Evolutionary conservation across 768 basidiomycete genomes (phyloP).

Genomic region (Pleurotus ostreatus): DNA sequence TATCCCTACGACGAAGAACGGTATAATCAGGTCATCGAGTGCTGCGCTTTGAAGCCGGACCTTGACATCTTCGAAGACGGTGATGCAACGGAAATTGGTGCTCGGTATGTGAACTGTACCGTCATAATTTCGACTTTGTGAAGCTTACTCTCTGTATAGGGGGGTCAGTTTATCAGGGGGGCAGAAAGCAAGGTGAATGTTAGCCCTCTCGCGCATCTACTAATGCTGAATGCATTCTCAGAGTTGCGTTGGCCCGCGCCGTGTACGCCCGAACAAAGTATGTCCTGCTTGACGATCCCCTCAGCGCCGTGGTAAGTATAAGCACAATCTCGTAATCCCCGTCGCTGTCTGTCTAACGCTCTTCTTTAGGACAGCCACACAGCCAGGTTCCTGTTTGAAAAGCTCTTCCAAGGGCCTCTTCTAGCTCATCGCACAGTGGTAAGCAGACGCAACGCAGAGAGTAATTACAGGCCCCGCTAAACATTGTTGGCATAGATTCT

Average conservation of each 20-base stretch:
- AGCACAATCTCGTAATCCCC: background rate
- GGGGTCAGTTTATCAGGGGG: slow-evolving; percentile 79
- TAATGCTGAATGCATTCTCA: slow-evolving; percentile 17
- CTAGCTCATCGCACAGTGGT: slow-evolving; percentile 65
- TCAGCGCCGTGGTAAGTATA: slow-evolving; percentile 71
- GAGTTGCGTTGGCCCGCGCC: slow-evolving; percentile 80
- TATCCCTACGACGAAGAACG: slow-evolving; percentile 67
- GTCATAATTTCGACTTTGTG: slow-evolving; percentile 1
- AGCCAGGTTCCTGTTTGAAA: slow-evolving; percentile 57
- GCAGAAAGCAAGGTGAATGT: slow-evolving; percentile 65
- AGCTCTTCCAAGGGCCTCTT: slow-evolving; percentile 63
- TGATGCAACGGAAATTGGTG: slow-evolving; percentile 81
- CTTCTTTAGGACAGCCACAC: slow-evolving; percentile 60
- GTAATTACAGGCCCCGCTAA: background rate
- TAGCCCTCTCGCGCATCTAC: background rate
- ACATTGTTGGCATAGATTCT: slow-evolving; percentile 38
- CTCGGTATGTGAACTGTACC: slow-evolving; percentile 33
- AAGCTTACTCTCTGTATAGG: slow-evolving; percentile 22
- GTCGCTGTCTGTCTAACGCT: background rate
- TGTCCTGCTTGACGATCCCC: slow-evolving; percentile 76
- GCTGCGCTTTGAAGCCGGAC: slow-evolving; percentile 80
- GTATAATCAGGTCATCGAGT: slow-evolving; percentile 74
- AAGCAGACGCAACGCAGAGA: slow-evolving; percentile 11
- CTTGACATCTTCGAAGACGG: slow-evolving; percentile 84
- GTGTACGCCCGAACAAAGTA: slow-evolving; percentile 70